Conservation (phyloP, 352 stramenopile species). For the Globisporangium emineosum region DNA sequence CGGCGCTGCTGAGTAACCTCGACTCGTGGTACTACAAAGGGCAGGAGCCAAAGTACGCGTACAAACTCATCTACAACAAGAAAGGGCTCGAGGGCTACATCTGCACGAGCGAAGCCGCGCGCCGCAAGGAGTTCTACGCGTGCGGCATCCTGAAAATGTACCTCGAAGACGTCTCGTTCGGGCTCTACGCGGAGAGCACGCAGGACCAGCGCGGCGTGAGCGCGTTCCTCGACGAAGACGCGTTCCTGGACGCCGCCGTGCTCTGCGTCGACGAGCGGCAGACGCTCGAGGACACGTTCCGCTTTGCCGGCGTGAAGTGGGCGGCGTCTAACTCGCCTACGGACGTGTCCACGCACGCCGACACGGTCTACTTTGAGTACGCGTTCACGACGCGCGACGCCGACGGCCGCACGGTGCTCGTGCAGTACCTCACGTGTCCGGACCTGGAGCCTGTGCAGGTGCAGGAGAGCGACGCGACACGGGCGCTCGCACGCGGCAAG, state of each 20-base stretch:
- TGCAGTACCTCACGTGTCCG: constrained; percentile 17
- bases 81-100: constrained; percentile 27
- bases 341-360: not conserved
- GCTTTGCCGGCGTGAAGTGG: constrained; percentile 62
- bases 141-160: constrained; percentile 17
- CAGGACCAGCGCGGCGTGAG: constrained; percentile 37
- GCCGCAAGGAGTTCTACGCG: constrained; percentile 14
- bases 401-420: constrained; percentile 13
- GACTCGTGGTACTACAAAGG: constrained; percentile 18
- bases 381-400: constrained; percentile 12
- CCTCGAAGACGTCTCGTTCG: constrained; percentile 30
- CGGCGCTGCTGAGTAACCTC: constrained; percentile 7
- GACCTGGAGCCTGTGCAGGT: constrained; percentile 9
- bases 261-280: constrained; percentile 36
- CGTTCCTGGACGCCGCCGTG: constrained; percentile 40
- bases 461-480: not conserved
- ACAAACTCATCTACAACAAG: constrained; percentile 32
- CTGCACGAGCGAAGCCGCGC: constrained; percentile 11
- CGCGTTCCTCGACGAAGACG: constrained; percentile 17
- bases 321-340: not conserved
- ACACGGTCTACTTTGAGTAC: constrained; percentile 17
- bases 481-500: not conserved
- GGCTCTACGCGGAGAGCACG: constrained; percentile 42
- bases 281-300: constrained; percentile 40
- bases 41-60: constrained; percentile 13